These are phyloP conservation scores for Neurospora discreta DNA, from an alignment of 495 filamentous ascomycete genomes.

Conservation along the genomic window DNA sequence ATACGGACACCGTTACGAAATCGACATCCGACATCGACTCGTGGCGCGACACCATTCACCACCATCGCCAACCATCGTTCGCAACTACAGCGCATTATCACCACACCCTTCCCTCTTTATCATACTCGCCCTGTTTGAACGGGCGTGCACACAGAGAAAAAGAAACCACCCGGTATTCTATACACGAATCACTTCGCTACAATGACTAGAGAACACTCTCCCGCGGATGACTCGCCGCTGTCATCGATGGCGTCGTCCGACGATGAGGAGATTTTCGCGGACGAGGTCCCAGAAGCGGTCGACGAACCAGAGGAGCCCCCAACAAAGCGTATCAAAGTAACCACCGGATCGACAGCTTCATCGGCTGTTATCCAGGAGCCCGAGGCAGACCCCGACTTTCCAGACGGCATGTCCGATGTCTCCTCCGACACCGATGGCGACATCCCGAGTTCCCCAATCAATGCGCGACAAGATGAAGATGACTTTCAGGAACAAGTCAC, in stretches of 20 bases:
- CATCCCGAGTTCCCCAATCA: constrained; percentile 58
- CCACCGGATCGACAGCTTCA: constrained; percentile 32
- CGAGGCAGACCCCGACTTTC: constrained; percentile 26
- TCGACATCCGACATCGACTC: not conserved
- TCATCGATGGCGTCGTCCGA: constrained; percentile 34
- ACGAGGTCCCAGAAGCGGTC: constrained; percentile 26
- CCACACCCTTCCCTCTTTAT: not conserved
- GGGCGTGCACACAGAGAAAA: not conserved
- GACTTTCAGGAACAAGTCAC: constrained; percentile 85
- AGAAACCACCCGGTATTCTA: not conserved
- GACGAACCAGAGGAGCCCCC: constrained; percentile 30
- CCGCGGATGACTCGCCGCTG: constrained; percentile 25
- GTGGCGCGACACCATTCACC: not conserved
- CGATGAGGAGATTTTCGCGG: constrained; percentile 38
- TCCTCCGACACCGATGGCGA: constrained; percentile 82
- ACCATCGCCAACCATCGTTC: not conserved
- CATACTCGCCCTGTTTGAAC: not conserved
- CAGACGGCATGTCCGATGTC: constrained; percentile 46
- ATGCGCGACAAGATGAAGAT: constrained; percentile 59
- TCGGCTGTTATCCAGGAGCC: constrained; percentile 33
- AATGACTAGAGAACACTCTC: constrained; percentile 22
- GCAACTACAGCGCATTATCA: not conserved
- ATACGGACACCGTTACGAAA: not conserved
- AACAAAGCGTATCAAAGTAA: constrained; percentile 39
- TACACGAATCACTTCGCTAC: not conserved